Evolutionary conservation across 2,329 filamentous ascomycete species (phyloP).

Genomic region (Emericellopsis cladophorae): DNA sequence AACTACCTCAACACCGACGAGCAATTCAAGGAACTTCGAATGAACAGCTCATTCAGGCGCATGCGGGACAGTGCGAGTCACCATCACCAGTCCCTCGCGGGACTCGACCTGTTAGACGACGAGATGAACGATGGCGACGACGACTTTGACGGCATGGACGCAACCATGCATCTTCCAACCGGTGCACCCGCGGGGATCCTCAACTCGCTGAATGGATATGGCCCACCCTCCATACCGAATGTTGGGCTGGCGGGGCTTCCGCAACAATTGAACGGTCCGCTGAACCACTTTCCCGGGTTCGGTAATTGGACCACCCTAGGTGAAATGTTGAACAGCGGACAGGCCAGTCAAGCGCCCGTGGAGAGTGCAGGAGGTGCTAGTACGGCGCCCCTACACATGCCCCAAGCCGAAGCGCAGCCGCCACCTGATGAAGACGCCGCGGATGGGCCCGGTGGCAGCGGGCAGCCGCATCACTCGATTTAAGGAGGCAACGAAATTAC

Average conservation of each 20-base stretch:
- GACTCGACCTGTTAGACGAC: constrained; percentile 15
- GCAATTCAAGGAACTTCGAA: constrained; percentile 31
- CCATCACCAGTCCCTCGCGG: neutral
- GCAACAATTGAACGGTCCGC: neutral
- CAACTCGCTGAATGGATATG: too few species aligned
- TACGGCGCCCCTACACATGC: neutral
- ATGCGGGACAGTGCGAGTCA: too few species aligned
- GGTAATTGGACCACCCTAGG: neutral
- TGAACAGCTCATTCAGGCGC: constrained; percentile 7
- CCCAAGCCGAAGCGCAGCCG: too few species aligned
- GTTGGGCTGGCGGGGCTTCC: too few species aligned
- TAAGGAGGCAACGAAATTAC: too few species aligned
- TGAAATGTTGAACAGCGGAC: neutral
- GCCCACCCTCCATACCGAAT: too few species aligned
- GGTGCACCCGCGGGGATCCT: too few species aligned
- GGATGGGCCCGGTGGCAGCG: too few species aligned
- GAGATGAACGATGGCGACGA: constrained; percentile 32
- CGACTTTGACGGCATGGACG: constrained; percentile 25
- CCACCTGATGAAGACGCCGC: too few species aligned
- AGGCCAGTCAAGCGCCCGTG: neutral
- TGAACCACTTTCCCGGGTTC: neutral
- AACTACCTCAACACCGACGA: constrained; percentile 56
- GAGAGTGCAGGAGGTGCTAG: neutral
- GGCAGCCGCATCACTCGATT: too few species aligned
- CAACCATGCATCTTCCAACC: neutral